Evolutionary conservation across 2,329 filamentous ascomycete genomes (phyloP).

Genomic region (Periconia digitata): DNA sequence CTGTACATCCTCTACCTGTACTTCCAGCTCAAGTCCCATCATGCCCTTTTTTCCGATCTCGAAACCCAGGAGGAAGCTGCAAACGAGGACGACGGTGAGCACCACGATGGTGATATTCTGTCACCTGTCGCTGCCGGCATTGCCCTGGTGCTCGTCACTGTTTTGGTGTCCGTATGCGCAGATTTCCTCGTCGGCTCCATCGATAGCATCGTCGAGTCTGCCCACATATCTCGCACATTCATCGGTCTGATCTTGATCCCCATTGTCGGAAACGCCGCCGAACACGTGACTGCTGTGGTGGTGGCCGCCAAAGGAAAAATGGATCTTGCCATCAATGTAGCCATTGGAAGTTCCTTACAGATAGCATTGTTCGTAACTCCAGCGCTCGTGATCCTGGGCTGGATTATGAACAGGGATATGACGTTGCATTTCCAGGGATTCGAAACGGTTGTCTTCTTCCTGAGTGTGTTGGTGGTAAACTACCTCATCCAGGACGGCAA

Average conservation of each 20-base stretch:
- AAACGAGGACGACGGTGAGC: constrained; percentile 25
- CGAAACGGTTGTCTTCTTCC: constrained; percentile 84
- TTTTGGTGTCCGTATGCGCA: constrained; percentile 54
- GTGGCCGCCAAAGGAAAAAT: constrained; percentile 61
- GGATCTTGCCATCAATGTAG: constrained; percentile 59
- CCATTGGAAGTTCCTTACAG: constrained; percentile 57
- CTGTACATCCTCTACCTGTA: constrained; percentile 58
- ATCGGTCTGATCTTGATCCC: constrained; percentile 59
- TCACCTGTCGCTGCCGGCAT: constrained; percentile 49
- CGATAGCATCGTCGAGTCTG: constrained; percentile 55
- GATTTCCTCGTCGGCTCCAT: constrained; percentile 59
- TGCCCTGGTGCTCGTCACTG: constrained; percentile 51
- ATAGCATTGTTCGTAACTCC: constrained; percentile 62
- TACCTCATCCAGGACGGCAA: constrained; percentile 83
- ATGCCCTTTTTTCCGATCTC: constrained; percentile 49
- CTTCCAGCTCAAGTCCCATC: constrained; percentile 57
- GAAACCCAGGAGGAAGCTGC: constrained; percentile 28
- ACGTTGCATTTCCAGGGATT: constrained; percentile 84
- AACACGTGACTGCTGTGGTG: constrained; percentile 58
- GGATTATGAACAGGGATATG: constrained; percentile 57
- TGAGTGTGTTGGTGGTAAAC: constrained; percentile 83
- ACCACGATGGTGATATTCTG: constrained; percentile 45
- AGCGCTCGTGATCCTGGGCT: constrained; percentile 59
- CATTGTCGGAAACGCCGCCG: constrained; percentile 60
- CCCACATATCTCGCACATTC: constrained; percentile 58